Evolutionary conservation across 176 grass and related monocot species (phyloP).

Genomic region (Coix lacrymajobi): DNA sequence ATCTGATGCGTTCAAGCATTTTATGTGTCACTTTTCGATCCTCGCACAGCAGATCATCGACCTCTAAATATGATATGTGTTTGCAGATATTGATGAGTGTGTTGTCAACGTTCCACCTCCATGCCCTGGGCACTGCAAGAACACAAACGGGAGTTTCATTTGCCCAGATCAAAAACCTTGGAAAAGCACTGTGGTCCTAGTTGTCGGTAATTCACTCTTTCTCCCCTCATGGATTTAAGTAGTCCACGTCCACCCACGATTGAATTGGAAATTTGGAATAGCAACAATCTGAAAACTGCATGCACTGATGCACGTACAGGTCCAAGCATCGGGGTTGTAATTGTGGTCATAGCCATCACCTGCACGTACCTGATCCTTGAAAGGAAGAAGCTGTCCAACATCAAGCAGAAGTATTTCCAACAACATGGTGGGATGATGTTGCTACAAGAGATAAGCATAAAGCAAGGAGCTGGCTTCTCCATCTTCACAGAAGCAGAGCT

Average conservation of each 20-base stretch:
- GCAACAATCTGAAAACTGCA: neutral
- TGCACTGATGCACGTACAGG: too few relatives aligned
- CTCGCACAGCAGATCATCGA: neutral
- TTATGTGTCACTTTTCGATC: neutral
- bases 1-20: neutral
- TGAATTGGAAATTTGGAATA: neutral
- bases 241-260: neutral
- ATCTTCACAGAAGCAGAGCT: conserved; percentile 32
- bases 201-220: neutral
- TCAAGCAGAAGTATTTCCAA: conserved; percentile 31
- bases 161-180: neutral
- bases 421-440: conserved; percentile 29
- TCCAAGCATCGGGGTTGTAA: neutral
- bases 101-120: neutral
- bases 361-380: conserved; percentile 13
- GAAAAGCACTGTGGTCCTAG: neutral
- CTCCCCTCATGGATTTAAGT: neutral
- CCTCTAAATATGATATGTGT: neutral
- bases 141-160: neutral
- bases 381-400: conserved; percentile 25
- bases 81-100: conserved; percentile 27
- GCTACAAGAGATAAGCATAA: conserved; percentile 15
- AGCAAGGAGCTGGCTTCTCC: conserved; percentile 5
- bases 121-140: conserved; percentile 5
- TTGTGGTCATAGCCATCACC: neutral